A percentile compares a stretch with the other conserved stretches of the same genome.
These are phyloP conservation scores for Avicennia marina DNA, from an alignment of 257 asterid genomes.

Conservation along the genomic window DNA sequence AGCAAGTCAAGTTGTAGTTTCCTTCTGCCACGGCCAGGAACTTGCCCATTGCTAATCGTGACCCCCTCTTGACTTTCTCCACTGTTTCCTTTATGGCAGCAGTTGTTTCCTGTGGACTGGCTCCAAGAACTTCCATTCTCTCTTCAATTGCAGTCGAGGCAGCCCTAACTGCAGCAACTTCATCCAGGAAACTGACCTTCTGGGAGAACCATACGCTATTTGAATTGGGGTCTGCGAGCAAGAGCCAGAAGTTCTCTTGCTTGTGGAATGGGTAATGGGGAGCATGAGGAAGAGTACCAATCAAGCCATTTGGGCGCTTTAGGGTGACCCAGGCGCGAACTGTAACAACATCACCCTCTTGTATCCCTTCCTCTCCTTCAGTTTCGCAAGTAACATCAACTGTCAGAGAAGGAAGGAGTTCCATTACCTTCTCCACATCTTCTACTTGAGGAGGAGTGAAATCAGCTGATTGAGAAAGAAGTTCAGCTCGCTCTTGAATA, in stretches of 20 bases:
- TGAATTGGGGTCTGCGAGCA: conserved; percentile 66
- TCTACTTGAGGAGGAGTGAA: conserved; percentile 47
- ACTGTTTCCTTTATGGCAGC: conserved; percentile 64
- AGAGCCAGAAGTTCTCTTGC: conserved; percentile 89
- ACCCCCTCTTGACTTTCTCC: conserved; percentile 59
- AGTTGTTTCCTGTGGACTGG: conserved; percentile 46
- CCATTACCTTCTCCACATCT: conserved; percentile 77
- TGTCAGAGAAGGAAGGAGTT: conserved; percentile 59
- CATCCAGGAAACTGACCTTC: conserved; percentile 60
- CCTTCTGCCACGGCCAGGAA: conserved; percentile 71
- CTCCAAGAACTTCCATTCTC: conserved; percentile 60
- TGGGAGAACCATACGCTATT: conserved; percentile 80
- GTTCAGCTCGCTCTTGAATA: conserved; percentile 49
- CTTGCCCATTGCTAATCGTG: conserved; percentile 68
- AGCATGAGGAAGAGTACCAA: conserved; percentile 65
- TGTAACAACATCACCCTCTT: conserved; percentile 81
- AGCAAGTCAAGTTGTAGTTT: conserved; percentile 59
- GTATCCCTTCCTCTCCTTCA: conserved; percentile 90
- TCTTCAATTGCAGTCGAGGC: conserved; percentile 64
- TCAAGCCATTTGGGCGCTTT: conserved; percentile 67
- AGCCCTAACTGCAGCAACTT: conserved; percentile 52
- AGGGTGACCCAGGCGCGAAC: conserved; percentile 77
- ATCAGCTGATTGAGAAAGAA: conserved; percentile 57
- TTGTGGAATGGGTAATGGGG: conserved; percentile 78
- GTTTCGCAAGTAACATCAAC: conserved; percentile 74